Base-by-base conservation (phyloP, 1,284 basidiomycete species). In the Apiotrichum akiyoshidainum region DNA sequence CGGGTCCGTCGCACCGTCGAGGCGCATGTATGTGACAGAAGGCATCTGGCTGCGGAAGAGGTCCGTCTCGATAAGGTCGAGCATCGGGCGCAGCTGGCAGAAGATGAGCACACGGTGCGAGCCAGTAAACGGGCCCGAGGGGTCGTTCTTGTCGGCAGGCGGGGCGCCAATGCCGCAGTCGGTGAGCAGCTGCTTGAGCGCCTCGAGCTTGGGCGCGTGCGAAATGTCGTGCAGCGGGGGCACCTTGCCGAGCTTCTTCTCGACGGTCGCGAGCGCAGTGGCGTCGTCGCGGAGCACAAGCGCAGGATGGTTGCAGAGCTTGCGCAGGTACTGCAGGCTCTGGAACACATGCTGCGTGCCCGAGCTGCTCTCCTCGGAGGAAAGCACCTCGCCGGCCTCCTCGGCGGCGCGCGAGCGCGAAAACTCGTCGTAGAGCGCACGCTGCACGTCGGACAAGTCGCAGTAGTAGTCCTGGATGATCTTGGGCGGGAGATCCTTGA, bases 381-480 rank as follows among this genome's bases (percentile, higher is more conserved):
- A 59, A 12, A 91, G 80, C 12, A 82, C 85, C 60, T 84, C 84
- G 59, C 88, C 86, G 1, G 83, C 88, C 41, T 85, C 82, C 40
- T 82, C 74, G 57, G 80, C 84, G 26, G 86, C 91, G 65, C 86
- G 84, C 0, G 92, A 95, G 72, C 85, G 85, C 1, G 89, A 86
- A 70, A 93, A 96, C 70, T 94, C 88, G 72, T 97, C 94, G 74
- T 97, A 98, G 17, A 98, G 83, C 68, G 87, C 82, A 78, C 92
- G 92, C 80, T 99, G 94, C 54, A 99, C 78, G 16, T 92, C 88
- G 0, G 94, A 97, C 2, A 99, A 83, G 71, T 99, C 95, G 81
- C 95, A 98, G 72, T 98, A 96, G 77, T 99, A 98, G 74, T 99
- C 96, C 78, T 99, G 96, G 64, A 99, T 99, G 76, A 99, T 99